A percentile compares a stretch with the other conserved stretches of the same genome.
Conservation (phyloP, 2,329 filamentous ascomycete species). For the Pseudogymnoascus sp. region DNA sequence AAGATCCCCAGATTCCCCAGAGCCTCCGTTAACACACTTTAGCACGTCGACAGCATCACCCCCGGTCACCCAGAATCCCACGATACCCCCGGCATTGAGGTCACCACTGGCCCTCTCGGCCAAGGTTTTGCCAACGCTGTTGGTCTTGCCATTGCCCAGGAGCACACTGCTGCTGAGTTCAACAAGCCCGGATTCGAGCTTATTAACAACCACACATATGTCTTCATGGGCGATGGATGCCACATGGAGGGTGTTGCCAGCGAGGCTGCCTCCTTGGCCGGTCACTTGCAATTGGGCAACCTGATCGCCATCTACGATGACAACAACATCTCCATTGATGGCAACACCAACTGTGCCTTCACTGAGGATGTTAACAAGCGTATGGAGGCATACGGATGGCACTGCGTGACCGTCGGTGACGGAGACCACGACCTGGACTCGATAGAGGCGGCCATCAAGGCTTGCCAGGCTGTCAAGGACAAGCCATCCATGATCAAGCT, state of each 20-base stretch:
- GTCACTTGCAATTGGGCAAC: constrained; percentile 96
- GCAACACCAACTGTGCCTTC: constrained; percentile 91
- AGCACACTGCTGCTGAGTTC: constrained; percentile 81
- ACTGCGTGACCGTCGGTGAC: constrained; percentile 73
- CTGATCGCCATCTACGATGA: constrained; percentile 96
- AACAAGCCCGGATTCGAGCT: constrained; percentile 94
- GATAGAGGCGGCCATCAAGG: constrained; percentile 82
- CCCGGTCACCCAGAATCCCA: constrained; percentile 95
- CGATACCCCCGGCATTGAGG: constrained; percentile 93
- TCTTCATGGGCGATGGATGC: constrained; percentile 96
- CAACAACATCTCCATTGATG: constrained; percentile 94
- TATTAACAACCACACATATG: constrained; percentile 93
- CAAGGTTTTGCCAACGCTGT: constrained; percentile 97
- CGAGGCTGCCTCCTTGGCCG: constrained; percentile 86
- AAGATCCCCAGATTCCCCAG: constrained; percentile 10
- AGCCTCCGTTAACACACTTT: constrained; percentile 14
- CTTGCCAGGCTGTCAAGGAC: constrained; percentile 79
- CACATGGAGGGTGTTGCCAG: constrained; percentile 95
- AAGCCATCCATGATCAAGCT: constrained; percentile 97
- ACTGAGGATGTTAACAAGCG: constrained; percentile 93
- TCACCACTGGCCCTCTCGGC: constrained; percentile 94
- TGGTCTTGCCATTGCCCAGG: constrained; percentile 93
- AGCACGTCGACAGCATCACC: constrained; percentile 62
- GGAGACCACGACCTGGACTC: constrained; percentile 80
- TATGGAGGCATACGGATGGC: constrained; percentile 97